These are phyloP conservation scores for Leccinum fallax DNA, from an alignment of 1,284 basidiomycete genomes.

Conservation along the genomic window DNA sequence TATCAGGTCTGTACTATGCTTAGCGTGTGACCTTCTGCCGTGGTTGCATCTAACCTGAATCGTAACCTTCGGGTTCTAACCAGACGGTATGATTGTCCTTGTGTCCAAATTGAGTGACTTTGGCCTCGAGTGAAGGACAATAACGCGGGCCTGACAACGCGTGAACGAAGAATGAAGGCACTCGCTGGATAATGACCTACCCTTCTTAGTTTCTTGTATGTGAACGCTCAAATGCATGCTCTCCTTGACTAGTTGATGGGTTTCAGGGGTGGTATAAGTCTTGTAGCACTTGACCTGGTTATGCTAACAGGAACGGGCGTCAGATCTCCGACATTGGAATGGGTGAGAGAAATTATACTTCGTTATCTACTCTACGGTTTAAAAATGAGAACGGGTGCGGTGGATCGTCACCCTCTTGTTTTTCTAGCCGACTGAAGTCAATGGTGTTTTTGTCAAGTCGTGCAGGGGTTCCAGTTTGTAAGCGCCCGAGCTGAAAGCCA, in stretches of 20 bases:
- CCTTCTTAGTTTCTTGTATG: conserved; percentile 86
- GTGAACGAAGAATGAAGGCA: background rate
- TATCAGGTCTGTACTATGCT: conserved; percentile 58
- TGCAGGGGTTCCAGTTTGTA: conserved; percentile 91
- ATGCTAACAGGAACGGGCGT: conserved; percentile 41
- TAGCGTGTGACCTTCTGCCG: background rate
- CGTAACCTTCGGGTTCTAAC: conserved; percentile 91
- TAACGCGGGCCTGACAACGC: conserved; percentile 75
- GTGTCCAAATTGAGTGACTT: conserved; percentile 77
- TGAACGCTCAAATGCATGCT: conserved; percentile 80
- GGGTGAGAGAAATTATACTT: conserved; percentile 36
- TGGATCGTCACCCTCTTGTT: conserved; percentile 61
- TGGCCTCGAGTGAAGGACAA: conserved; percentile 89
- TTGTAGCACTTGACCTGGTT: conserved; percentile 77
- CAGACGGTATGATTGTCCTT: conserved; percentile 78
- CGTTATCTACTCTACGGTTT: conserved; percentile 52
- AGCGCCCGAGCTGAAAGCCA: conserved; percentile 78
- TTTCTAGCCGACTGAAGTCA: conserved; percentile 58
- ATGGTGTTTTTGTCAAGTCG: conserved; percentile 74
- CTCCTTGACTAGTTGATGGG: conserved; percentile 73
- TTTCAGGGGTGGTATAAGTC: conserved; percentile 72
- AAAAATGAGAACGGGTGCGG: conserved; percentile 68
- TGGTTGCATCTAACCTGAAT: conserved; percentile 57
- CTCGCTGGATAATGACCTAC: conserved; percentile 34
- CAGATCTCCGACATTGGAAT: background rate